A percentile compares a stretch with the other conserved stretches of the same genome.
Conservation (phyloP, 2,329 filamentous ascomycete genomes). For the Fusarium concolor region DNA sequence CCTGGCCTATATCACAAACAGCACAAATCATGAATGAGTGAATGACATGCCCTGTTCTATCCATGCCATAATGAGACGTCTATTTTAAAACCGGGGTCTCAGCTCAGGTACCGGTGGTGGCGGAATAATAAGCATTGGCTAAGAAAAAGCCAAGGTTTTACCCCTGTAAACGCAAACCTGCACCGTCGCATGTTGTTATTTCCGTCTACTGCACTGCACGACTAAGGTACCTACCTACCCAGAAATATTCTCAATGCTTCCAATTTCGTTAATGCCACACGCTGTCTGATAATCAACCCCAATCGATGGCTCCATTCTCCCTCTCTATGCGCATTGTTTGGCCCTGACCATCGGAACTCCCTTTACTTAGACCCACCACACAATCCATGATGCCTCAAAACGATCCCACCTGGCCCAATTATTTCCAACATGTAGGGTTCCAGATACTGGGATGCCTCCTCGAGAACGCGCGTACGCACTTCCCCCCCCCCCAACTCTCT, state of each 20-base stretch:
- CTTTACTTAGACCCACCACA: conserved; percentile 15
- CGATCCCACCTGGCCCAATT: conserved; percentile 30
- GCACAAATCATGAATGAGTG: background rate
- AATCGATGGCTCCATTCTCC: background rate
- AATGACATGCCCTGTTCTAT: background rate
- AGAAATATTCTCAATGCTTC: background rate
- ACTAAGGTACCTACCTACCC: too few relatives aligned
- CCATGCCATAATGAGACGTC: conserved; percentile 5
- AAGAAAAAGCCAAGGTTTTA: conserved; percentile 23
- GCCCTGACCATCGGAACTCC: conserved; percentile 1
- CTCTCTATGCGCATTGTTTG: conserved; percentile 2
- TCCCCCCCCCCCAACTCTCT: background rate
- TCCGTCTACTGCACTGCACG: background rate
- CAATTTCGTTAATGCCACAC: background rate
- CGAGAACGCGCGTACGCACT: conserved; percentile 31
- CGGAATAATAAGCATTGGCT: conserved; percentile 25
- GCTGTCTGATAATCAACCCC: background rate
- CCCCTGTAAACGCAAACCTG: conserved; percentile 1
- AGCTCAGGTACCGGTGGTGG: conserved; percentile 6
- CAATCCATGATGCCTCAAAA: background rate
- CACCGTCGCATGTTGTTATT: background rate
- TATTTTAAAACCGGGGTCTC: conserved; percentile 18
- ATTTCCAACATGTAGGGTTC: conserved; percentile 27
- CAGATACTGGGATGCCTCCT: conserved; percentile 19
- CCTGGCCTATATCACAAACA: background rate